phyloP scores from a whole-genome alignment of 164 flowering plant species.

The Umbellularia californica region DNA sequence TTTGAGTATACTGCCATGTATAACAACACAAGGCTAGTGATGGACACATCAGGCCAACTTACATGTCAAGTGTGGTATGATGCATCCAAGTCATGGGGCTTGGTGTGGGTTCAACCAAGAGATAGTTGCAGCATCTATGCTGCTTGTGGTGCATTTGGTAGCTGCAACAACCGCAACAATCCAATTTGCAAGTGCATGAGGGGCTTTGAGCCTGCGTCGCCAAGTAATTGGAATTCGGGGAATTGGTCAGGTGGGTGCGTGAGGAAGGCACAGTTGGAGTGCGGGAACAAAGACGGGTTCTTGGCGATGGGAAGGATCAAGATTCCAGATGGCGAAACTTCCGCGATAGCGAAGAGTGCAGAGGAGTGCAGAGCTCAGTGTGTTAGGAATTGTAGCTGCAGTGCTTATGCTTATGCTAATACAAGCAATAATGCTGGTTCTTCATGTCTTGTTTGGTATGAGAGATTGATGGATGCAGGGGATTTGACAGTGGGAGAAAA shows the following conservation, averaged over 20 bases:
- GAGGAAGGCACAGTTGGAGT: slow-evolving; percentile 6
- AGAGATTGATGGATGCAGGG: background rate
- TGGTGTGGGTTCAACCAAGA: background rate
- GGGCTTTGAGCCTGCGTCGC: slow-evolving; percentile 6
- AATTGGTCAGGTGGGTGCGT: slow-evolving; percentile 13
- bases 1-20: background rate
- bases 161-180: background rate
- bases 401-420: slow-evolving; percentile 7
- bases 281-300: slow-evolving; percentile 4
- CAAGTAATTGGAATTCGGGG: slow-evolving; percentile 3
- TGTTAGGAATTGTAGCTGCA: slow-evolving; percentile 8
- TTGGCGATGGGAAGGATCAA: background rate
- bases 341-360: background rate
- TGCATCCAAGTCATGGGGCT: background rate
- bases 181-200: slow-evolving; percentile 9
- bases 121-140: background rate
- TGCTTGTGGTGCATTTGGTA: slow-evolving; percentile 7
- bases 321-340: slow-evolving; percentile 15
- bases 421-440: background rate
- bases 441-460: slow-evolving; percentile 6
- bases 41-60: background rate
- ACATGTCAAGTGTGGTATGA: background rate
- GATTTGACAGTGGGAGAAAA: background rate
- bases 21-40: background rate
- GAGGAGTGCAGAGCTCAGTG: slow-evolving; percentile 6